Evolutionary conservation across 306 rosid species (phyloP), one percentile per base, ranked within the genome.

Genomic region (Quercus alba): DNA sequence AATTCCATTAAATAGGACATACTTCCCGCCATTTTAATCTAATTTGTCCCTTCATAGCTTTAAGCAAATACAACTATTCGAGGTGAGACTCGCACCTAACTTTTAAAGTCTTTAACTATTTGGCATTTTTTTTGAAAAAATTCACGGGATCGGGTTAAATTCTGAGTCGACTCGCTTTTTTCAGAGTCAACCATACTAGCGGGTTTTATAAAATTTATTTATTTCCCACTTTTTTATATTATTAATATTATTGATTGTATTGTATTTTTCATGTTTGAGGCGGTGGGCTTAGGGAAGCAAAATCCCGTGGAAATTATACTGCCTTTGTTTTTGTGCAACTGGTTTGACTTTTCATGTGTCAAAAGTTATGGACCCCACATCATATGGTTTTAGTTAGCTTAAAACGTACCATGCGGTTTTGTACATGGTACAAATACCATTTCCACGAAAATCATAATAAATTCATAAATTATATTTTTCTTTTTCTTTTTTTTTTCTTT

Each of bases 21-120:
- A 49, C 66, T 83, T 89, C 93, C 85, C 89, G 89, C 93, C 93
- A 83, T 51, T 55, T 61, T 77, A 58, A 9, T 55, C 56, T 23
- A 75, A 63, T 76, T 75, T 28, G 31, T 49, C 56, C 15, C 23
- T 52, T 52, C 35, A 30, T 18, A 0, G 6, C 0, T 4, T 38
- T 38, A 3, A 4, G 5, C 6, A 28, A 28, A 5, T 8, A 23
- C 9, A 33, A 31, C 5, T 21, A 71, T 41, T 41, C 15, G 10
- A 4, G 25, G 2, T 7, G 8, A 71, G 23, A 46, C 15, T 9
- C 31, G 18, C 14, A 18, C 31, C 13, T 0, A 28, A 10, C 52
- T 30, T 49, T 12, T 49, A 3, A 49, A 49, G 54, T 49, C 54
- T 12, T 31, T 23, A 54, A 26, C 33, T 18, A 4, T 2, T 23